Evolutionary conservation across 768 basidiomycete species (phyloP).

Genomic region (Amyloporia xantha): DNA sequence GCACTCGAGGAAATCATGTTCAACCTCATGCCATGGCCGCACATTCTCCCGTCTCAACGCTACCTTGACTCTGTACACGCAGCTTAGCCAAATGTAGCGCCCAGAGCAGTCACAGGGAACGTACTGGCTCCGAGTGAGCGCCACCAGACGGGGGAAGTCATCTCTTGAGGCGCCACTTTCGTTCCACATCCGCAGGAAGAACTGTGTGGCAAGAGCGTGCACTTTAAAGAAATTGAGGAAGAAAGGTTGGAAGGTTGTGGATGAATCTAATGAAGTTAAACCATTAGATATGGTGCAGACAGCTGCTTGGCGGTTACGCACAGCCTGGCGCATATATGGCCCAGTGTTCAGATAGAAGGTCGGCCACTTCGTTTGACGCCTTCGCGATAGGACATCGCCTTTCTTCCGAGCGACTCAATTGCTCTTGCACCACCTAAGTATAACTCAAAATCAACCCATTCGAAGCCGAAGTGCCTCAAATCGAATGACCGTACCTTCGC

Average conservation of each 20-base stretch:
- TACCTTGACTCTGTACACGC: conserved; percentile 54
- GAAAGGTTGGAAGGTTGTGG: conserved; percentile 79
- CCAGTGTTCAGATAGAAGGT: conserved; percentile 81
- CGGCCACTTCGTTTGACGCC: conserved; percentile 82
- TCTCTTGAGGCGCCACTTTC: conserved; percentile 73
- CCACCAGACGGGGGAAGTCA: conserved; percentile 75
- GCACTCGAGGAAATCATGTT: conserved; percentile 70
- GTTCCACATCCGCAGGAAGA: conserved; percentile 91
- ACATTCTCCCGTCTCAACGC: conserved; percentile 69
- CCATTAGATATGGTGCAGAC: neutral
- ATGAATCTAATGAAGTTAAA: conserved; percentile 51
- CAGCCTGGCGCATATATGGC: conserved; percentile 81
- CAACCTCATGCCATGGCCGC: conserved; percentile 79
- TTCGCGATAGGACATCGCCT: conserved; percentile 78
- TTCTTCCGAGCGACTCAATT: conserved; percentile 64
- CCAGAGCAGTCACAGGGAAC: conserved; percentile 26
- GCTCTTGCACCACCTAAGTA: conserved; percentile 68
- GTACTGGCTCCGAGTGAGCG: conserved; percentile 79
- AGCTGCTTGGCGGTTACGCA: conserved; percentile 29
- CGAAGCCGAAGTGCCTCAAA: neutral
- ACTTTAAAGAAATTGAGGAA: conserved; percentile 80
- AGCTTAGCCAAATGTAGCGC: neutral
- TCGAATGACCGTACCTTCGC: conserved; percentile 48
- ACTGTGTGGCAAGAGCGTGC: conserved; percentile 73
- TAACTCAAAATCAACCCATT: neutral